Percentiles rank a stretch among this genome's conserved stretches.
Conservation (phyloP, 495 filamentous ascomycete species). For the Durotheca rogersii region DNA sequence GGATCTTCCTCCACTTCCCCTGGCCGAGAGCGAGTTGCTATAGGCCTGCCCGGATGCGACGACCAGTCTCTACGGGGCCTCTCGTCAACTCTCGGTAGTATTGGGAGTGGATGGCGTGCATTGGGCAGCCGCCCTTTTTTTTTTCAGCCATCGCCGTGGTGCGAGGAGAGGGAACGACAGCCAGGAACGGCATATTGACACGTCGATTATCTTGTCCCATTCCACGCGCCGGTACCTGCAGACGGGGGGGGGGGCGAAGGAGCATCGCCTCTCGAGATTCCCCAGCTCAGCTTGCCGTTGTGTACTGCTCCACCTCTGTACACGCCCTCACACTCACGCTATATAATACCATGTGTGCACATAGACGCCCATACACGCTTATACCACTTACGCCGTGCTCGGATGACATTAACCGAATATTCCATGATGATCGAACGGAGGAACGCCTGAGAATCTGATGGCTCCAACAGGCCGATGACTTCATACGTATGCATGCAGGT, state of each 20-base stretch:
- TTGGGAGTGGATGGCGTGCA: constrained; percentile 16
- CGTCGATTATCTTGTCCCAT: constrained; percentile 12
- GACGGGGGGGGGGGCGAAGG: background rate
- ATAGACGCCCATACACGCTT: too few relatives aligned
- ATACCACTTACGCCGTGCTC: too few relatives aligned
- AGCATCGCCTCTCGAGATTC: constrained; percentile 5
- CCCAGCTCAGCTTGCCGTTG: too few relatives aligned
- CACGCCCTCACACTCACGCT: too few relatives aligned
- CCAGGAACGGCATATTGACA: constrained; percentile 6
- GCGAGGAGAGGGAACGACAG: background rate
- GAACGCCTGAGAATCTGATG: constrained; percentile 3
- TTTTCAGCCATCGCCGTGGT: constrained; percentile 9
- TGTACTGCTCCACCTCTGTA: too few relatives aligned
- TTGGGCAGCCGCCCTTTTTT: constrained; percentile 7
- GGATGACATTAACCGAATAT: constrained; percentile 25
- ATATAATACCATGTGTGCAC: too few relatives aligned
- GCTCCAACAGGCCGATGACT: constrained; percentile 12
- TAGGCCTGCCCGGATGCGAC: background rate
- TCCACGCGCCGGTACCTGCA: constrained; percentile 12
- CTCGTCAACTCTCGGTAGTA: constrained; percentile 10
- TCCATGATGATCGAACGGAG: constrained; percentile 22
- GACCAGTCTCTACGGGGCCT: background rate
- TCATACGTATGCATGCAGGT: too few relatives aligned
- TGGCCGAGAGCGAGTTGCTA: background rate
- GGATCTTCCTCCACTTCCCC: background rate